Evolutionary conservation across 768 basidiomycete genomes (phyloP).

Genomic region (Mycena capillaripes): DNA sequence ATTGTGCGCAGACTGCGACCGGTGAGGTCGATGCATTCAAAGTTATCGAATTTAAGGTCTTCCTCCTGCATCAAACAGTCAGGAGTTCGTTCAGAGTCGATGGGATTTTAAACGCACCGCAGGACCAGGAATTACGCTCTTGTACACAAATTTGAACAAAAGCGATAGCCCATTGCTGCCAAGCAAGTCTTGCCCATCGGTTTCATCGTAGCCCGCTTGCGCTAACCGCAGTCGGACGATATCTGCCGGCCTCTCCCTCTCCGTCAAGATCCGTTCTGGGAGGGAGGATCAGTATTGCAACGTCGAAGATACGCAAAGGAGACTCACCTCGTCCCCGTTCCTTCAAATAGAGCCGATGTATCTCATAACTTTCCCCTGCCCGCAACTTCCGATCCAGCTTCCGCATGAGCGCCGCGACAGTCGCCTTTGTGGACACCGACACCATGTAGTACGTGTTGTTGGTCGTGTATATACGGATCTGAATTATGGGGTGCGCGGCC

Average conservation of each 20-base stretch:
- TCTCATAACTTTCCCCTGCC: slow-evolving; percentile 58
- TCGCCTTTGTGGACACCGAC: slow-evolving; percentile 71
- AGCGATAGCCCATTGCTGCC: slow-evolving; percentile 84
- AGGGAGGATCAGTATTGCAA: slow-evolving; percentile 9
- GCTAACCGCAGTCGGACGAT: slow-evolving; percentile 88
- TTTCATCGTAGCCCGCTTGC: slow-evolving; percentile 89
- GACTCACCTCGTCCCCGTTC: slow-evolving; percentile 81
- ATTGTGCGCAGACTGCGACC: slow-evolving; percentile 87
- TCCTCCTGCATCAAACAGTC: slow-evolving; percentile 67
- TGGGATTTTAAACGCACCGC: slow-evolving; percentile 59
- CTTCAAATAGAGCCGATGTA: slow-evolving; percentile 79
- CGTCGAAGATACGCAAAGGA: neutral
- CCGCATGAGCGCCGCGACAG: slow-evolving; percentile 43
- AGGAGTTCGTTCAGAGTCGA: neutral
- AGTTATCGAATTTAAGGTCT: slow-evolving; percentile 77
- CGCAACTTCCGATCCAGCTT: slow-evolving; percentile 36
- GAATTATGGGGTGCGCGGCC: slow-evolving; percentile 64
- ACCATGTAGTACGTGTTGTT: slow-evolving; percentile 82
- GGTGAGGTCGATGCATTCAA: slow-evolving; percentile 86
- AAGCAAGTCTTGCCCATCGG: slow-evolving; percentile 84
- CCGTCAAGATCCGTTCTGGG: slow-evolving; percentile 87
- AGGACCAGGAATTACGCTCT: slow-evolving; percentile 77
- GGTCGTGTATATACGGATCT: slow-evolving; percentile 85
- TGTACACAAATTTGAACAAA: slow-evolving; percentile 91
- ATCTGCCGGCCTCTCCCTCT: slow-evolving; percentile 85